Conservation (phyloP, 306 rosid genomes). For the Bauhinia variegata region DNA sequence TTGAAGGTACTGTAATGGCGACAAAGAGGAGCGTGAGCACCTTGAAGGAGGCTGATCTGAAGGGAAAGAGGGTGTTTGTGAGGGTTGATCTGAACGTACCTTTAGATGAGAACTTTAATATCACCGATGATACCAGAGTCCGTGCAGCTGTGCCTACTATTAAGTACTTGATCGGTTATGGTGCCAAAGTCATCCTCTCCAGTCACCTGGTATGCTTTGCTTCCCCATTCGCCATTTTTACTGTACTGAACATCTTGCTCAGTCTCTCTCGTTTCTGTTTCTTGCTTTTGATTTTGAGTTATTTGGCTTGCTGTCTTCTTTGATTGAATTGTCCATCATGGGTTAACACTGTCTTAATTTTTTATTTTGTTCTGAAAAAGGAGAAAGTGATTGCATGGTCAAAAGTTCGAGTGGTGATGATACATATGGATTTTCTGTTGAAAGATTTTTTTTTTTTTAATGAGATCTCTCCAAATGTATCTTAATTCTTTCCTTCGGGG, state of each 20-base stretch:
- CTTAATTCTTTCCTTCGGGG: too few species aligned
- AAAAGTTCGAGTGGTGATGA: slow-evolving; percentile 7
- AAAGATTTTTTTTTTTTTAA: too few species aligned
- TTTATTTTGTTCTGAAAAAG: neutral
- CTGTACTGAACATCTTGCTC: neutral
- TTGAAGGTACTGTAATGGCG: slow-evolving; percentile 57
- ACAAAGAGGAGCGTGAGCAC: slow-evolving; percentile 89
- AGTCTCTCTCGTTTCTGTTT: neutral
- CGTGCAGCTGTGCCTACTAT: slow-evolving; percentile 95
- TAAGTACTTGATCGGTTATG: slow-evolving; percentile 65
- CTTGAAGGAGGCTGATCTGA: slow-evolving; percentile 83
- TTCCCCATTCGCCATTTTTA: neutral
- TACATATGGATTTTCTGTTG: neutral
- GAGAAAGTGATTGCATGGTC: neutral
- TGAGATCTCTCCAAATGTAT: too few species aligned
- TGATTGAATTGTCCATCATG: neutral
- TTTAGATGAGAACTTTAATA: slow-evolving; percentile 72
- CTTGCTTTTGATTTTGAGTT: neutral
- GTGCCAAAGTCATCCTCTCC: slow-evolving; percentile 79
- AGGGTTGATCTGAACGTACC: slow-evolving; percentile 97
- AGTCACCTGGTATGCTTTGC: slow-evolving; percentile 63
- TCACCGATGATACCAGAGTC: slow-evolving; percentile 91
- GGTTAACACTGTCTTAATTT: neutral
- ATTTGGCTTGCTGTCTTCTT: slow-evolving; percentile 17
- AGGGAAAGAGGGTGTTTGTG: slow-evolving; percentile 85